phyloP scores from a whole-genome alignment of 1,284 basidiomycete genomes.

The Ceratorhiza oryzae-sativae region DNA sequence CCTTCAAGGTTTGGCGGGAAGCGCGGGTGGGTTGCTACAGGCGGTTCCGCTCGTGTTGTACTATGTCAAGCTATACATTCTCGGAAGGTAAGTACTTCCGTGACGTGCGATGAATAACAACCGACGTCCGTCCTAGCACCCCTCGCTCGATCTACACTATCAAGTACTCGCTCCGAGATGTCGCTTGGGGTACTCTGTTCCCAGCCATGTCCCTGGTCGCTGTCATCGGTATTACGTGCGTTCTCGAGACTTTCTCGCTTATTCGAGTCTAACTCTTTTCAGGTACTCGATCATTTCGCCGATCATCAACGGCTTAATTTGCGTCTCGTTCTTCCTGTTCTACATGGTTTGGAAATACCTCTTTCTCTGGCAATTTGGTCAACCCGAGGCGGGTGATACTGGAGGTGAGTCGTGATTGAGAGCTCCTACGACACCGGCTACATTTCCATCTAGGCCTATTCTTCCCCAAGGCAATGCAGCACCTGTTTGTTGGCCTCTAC shows the following conservation, averaged over 20 bases:
- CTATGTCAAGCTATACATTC: conserved; percentile 65
- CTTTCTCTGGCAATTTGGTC: conserved; percentile 82
- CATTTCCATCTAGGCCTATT: conserved; percentile 75
- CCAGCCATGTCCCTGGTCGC: conserved; percentile 48
- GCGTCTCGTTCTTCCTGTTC: conserved; percentile 82
- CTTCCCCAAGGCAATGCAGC: conserved; percentile 93
- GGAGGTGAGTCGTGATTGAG: conserved; percentile 57
- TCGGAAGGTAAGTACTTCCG: conserved; percentile 51
- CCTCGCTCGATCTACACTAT: conserved; percentile 53
- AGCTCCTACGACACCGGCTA: conserved; percentile 52
- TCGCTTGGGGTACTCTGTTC: conserved; percentile 88
- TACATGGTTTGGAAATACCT: conserved; percentile 90
- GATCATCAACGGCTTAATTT: conserved; percentile 90
- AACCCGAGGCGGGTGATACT: conserved; percentile 78
- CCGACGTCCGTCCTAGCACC: conserved; percentile 49
- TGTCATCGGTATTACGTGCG: conserved; percentile 44
- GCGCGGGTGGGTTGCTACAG: conserved; percentile 63
- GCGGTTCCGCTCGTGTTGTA: conserved; percentile 67
- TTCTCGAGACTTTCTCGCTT: background rate
- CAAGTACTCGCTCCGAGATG: conserved; percentile 53
- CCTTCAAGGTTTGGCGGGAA: conserved; percentile 51
- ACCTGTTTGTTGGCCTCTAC: conserved; percentile 93
- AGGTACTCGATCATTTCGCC: conserved; percentile 93
- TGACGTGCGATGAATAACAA: conserved; percentile 54
- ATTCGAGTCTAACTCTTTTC: conserved; percentile 42